Base-by-base conservation (phyloP, 1,139 yeast genomes). In the Geotrichum fermentans region DNA sequence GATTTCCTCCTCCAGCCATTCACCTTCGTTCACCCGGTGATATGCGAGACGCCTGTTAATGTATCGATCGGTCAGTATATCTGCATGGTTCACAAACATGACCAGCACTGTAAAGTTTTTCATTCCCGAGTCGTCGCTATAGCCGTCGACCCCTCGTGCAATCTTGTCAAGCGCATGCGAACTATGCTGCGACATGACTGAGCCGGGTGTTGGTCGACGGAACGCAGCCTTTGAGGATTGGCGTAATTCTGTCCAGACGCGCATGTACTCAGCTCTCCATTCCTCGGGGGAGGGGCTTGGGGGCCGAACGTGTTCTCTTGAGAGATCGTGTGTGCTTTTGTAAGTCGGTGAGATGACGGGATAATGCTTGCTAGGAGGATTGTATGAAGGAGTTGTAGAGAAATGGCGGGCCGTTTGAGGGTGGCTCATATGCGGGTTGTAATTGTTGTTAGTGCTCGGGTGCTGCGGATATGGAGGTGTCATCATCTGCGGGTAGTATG, bases 81-180 rank as follows among this genome's bases (percentile, higher is more conserved):
- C 96, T n/a, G 83, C 95, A 48, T 73, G 70, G 50, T 86, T 84
- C 35, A 82, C 76, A 60, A 85, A 80, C 71, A 87, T 66, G 32
- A 84, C 82, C 29, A 84, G 76, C 22, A 85, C 79, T 1, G 81
- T 79, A 63, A 83, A 86, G 63, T 85, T 81, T 60, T 78, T 80
- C 52, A 77, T 71, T 1, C 94, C 95, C 32, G 77, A 75, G 26
- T 74, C 80, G 45, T 80, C 87, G 60, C 81, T 77, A 45, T 81
- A 75, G 7, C 95, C 96, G 65, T 87, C 95, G 13, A 86, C 95
- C 4, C 95, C 94, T 56, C 95, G 74, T 45, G 78, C 73, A 45
- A 87, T 82, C 48, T 84, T 77, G 64, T 87, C 95, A 39, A 87
- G 69, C 51, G 72, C 63, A 59, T 77, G 78, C 37, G 73, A 72